phyloP scores from a whole-genome alignment of 2,329 filamentous ascomycete genomes.

The Macrophomina tecta region DNA sequence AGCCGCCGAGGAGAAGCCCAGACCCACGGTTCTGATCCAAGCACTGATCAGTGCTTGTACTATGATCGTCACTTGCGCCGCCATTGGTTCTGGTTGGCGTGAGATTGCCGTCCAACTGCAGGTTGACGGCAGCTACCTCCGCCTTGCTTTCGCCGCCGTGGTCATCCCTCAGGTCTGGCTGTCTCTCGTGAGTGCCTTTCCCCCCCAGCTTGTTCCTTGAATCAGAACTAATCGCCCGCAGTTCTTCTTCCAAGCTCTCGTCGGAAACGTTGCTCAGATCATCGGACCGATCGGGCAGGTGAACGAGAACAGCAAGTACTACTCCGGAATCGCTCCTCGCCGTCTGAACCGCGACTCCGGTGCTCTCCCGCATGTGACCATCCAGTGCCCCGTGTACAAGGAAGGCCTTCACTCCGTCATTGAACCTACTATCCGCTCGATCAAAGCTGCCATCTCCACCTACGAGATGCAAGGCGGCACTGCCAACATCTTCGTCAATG shows the following conservation, averaged over 20 bases:
- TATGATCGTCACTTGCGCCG: slow-evolving; percentile 57
- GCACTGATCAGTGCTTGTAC: slow-evolving; percentile 61
- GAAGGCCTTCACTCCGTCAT: slow-evolving; percentile 62
- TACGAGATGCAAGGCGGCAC: slow-evolving; percentile 81
- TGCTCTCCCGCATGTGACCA: slow-evolving; percentile 62
- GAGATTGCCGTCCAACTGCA: slow-evolving; percentile 61
- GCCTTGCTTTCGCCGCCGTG: slow-evolving; percentile 60
- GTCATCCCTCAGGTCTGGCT: slow-evolving; percentile 65
- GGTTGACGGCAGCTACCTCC: slow-evolving; percentile 60
- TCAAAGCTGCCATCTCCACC: slow-evolving; percentile 78
- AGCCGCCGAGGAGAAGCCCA: slow-evolving; percentile 49
- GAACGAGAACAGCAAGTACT: slow-evolving; percentile 53
- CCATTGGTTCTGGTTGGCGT: slow-evolving; percentile 64
- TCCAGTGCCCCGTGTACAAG: slow-evolving; percentile 51
- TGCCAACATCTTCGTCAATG: slow-evolving; percentile 78
- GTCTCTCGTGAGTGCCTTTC: slow-evolving; percentile 50
- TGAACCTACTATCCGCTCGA: slow-evolving; percentile 75
- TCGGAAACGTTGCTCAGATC: slow-evolving; percentile 49
- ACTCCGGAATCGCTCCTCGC: slow-evolving; percentile 49
- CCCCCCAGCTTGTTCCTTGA: too few relatives aligned
- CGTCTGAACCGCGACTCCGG: slow-evolving; percentile 44
- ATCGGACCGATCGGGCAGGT: slow-evolving; percentile 54
- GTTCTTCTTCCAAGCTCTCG: slow-evolving; percentile 57
- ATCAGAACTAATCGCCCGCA: slow-evolving; percentile 26
- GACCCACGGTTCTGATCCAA: slow-evolving; percentile 62